Conservation (phyloP, 768 basidiomycete genomes). For the Amanita molliuscula region DNA sequence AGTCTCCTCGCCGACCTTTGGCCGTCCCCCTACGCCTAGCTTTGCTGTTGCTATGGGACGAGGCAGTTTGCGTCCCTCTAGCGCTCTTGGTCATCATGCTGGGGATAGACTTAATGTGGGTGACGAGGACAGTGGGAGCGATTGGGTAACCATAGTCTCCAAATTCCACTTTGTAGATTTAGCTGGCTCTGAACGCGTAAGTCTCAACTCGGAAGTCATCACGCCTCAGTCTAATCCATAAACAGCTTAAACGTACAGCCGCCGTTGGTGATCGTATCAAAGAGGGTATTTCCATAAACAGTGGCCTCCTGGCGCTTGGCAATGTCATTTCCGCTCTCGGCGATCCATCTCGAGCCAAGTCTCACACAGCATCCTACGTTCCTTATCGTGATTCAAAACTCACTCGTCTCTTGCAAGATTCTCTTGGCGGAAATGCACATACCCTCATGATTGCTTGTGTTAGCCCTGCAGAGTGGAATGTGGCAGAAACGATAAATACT, state of each 20-base stretch:
- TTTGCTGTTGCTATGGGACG: constrained; percentile 68
- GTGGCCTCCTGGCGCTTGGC: constrained; percentile 89
- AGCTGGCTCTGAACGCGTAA: constrained; percentile 89
- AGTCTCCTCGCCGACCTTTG: constrained; percentile 71
- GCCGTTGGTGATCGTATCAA: constrained; percentile 95
- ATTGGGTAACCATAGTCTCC: constrained; percentile 85
- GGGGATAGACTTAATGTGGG: constrained; percentile 32
- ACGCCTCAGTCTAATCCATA: constrained; percentile 12
- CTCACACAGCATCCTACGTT: constrained; percentile 78
- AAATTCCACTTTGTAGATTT: constrained; percentile 99
- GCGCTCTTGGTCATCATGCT: constrained; percentile 60
- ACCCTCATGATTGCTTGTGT: constrained; percentile 99
- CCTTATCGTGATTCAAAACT: constrained; percentile 99
- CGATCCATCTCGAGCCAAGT: constrained; percentile 81
- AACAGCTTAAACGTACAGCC: constrained; percentile 87
- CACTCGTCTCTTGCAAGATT: constrained; percentile 92
- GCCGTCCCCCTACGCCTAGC: constrained; percentile 71
- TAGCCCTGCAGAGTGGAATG: constrained; percentile 92
- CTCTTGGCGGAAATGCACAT: constrained; percentile 93
- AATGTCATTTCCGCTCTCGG: constrained; percentile 98
- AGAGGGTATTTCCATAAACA: constrained; percentile 99
- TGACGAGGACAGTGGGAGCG: constrained; percentile 57
- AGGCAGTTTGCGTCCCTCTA: constrained; percentile 61
- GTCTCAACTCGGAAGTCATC: constrained; percentile 15
- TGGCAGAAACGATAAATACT: constrained; percentile 87